Evolutionary conservation across 2,329 filamentous ascomycete species (phyloP).

Genomic region (Graphiopsis chlorocephala): DNA sequence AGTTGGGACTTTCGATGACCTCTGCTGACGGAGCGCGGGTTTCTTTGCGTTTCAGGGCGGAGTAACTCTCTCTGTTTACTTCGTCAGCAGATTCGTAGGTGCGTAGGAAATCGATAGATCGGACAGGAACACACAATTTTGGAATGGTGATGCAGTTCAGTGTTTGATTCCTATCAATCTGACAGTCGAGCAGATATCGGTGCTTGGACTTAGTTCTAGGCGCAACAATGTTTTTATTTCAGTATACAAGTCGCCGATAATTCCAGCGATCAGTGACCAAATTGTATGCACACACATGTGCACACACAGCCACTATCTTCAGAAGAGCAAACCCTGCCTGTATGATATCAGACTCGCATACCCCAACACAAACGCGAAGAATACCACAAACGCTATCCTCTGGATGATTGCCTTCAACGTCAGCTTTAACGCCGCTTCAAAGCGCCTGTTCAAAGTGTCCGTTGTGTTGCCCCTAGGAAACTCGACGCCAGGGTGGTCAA

Average conservation of each 20-base stretch:
- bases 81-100: no score
- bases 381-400: background rate
- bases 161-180: no score
- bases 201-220: no score
- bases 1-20: slow-evolving; percentile 14
- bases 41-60: background rate
- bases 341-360: background rate
- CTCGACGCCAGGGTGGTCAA: slow-evolving; percentile 4
- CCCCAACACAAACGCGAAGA: background rate
- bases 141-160: no score
- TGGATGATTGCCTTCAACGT: background rate
- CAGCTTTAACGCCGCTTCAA: slow-evolving; percentile 6
- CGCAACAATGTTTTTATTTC: no score
- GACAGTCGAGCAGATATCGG: no score
- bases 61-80: background rate
- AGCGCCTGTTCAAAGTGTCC: slow-evolving; percentile 3
- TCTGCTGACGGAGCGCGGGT: slow-evolving; percentile 5
- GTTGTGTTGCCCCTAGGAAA: slow-evolving; percentile 3
- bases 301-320: background rate
- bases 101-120: no score
- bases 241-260: no score
- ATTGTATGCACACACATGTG: no score
- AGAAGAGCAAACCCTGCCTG: background rate
- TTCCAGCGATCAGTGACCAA: no score
- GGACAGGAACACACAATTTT: no score